phyloP scores from a whole-genome alignment of 768 basidiomycete species.

The Strobilomyces echinocephalus region DNA sequence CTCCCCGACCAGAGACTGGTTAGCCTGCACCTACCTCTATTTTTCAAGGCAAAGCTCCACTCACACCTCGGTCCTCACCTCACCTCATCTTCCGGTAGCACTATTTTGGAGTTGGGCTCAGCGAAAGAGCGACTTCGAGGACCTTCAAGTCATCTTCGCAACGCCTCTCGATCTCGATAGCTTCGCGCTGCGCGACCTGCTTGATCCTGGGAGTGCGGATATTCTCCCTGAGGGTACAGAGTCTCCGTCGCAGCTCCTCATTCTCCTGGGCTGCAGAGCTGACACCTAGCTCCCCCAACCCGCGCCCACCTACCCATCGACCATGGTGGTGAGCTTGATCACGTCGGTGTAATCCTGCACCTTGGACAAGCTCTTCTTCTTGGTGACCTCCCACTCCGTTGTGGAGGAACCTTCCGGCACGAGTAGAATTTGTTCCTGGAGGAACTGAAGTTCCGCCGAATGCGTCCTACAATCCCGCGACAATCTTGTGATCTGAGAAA shows the following conservation, averaged over 20 bases:
- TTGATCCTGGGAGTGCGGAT: slow-evolving; percentile 4
- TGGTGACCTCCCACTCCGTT: not conserved
- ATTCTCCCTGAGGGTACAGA: slow-evolving; percentile 7
- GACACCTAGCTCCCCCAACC: slow-evolving; percentile 7
- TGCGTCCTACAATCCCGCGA: not conserved
- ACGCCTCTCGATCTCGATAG: slow-evolving; percentile 1
- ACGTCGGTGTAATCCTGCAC: slow-evolving; percentile 1
- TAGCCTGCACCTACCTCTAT: too few species aligned
- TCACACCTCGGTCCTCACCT: too few species aligned
- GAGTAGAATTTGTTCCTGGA: not conserved
- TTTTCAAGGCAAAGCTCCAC: too few species aligned
- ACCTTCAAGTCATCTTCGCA: not conserved
- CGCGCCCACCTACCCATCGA: slow-evolving; percentile 7
- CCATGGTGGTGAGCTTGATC: slow-evolving; percentile 5
- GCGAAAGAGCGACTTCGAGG: not conserved
- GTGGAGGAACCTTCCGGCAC: not conserved
- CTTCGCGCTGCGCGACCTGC: slow-evolving; percentile 11
- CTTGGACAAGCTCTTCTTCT: not conserved
- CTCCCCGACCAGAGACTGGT: too few species aligned
- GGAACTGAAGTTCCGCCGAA: not conserved
- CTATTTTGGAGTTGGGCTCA: too few species aligned
- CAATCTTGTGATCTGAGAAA: too few species aligned
- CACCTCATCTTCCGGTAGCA: too few species aligned
- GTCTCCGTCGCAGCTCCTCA: not conserved
- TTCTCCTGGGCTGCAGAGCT: slow-evolving; percentile 6